phyloP scores from a whole-genome alignment of 106 monocot genomes.

The Narthecium ossifragum region DNA sequence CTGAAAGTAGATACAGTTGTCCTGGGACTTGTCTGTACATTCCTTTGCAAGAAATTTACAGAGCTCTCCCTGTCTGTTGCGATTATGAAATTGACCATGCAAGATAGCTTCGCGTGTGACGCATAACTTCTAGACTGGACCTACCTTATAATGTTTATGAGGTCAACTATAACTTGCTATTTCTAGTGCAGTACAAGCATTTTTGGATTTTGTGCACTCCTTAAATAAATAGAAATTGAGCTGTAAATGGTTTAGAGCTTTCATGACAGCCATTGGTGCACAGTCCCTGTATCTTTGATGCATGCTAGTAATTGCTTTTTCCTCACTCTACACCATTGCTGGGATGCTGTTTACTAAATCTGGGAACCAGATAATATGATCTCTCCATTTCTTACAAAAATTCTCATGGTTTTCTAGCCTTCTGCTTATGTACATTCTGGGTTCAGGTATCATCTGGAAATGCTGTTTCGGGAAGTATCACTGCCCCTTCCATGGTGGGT shows the following conservation, averaged over 20 bases:
- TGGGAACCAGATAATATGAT: too few relatives aligned
- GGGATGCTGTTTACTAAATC: too few relatives aligned
- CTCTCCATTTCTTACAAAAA: not conserved
- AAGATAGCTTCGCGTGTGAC: too few relatives aligned
- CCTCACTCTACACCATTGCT: too few relatives aligned
- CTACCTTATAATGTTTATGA: not conserved
- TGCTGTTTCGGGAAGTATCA: constrained; percentile 33
- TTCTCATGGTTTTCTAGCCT: not conserved
- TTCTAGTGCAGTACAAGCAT: too few relatives aligned
- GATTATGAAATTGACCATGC: too few relatives aligned
- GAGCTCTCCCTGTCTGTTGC: too few relatives aligned
- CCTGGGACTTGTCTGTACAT: too few relatives aligned
- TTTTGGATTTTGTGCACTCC: too few relatives aligned
- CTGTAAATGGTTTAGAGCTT: not conserved
- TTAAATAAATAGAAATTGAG: not conserved
- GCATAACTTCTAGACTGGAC: too few relatives aligned
- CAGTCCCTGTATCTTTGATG: not conserved
- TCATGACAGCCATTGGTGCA: not conserved
- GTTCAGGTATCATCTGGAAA: constrained; percentile 52
- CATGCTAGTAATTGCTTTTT: not conserved
- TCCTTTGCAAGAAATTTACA: too few relatives aligned
- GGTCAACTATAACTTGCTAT: not conserved
- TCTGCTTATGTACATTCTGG: not conserved
- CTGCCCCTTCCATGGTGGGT: constrained; percentile 35
- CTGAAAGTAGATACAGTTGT: too few relatives aligned